Evolutionary conservation across 2,329 filamentous ascomycete genomes (phyloP).

Genomic region (Fusarium phyllophilum): DNA sequence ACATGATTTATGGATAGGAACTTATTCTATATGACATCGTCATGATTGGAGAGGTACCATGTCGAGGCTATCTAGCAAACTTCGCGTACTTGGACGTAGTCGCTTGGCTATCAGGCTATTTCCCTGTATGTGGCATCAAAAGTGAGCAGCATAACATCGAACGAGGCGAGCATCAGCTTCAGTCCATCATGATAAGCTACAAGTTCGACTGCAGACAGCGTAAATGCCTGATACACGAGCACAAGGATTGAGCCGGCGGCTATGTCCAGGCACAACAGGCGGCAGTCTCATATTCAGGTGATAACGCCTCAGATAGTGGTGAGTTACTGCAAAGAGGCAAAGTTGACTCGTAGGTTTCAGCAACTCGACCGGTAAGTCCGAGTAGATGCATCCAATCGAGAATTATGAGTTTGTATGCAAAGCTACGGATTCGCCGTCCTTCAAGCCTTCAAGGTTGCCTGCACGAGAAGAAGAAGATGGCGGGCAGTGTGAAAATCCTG

Average conservation of each 20-base stretch:
- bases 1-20: background rate
- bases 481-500: slow-evolving; percentile 33
- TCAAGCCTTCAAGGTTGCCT: slow-evolving; percentile 28
- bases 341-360: slow-evolving; percentile 2
- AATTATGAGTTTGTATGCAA: background rate
- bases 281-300: slow-evolving; percentile 28
- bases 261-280: slow-evolving; percentile 28
- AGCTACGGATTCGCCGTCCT: slow-evolving; percentile 29
- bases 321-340: background rate
- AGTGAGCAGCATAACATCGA: background rate
- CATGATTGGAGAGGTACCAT: background rate
- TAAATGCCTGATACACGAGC: slow-evolving; percentile 31
- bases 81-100: background rate
- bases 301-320: background rate
- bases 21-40: background rate
- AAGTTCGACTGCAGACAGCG: background rate
- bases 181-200: background rate
- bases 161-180: background rate
- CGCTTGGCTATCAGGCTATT: background rate
- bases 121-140: background rate
- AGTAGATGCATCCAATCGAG: background rate
- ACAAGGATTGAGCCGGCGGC: slow-evolving; percentile 25
- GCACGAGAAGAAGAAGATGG: slow-evolving; percentile 14
- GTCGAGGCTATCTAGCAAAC: background rate
- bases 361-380: slow-evolving; percentile 8